Conservation (phyloP, 371 early-diverging fungal genomes). For the Sanchytrium tribonematis region DNA sequence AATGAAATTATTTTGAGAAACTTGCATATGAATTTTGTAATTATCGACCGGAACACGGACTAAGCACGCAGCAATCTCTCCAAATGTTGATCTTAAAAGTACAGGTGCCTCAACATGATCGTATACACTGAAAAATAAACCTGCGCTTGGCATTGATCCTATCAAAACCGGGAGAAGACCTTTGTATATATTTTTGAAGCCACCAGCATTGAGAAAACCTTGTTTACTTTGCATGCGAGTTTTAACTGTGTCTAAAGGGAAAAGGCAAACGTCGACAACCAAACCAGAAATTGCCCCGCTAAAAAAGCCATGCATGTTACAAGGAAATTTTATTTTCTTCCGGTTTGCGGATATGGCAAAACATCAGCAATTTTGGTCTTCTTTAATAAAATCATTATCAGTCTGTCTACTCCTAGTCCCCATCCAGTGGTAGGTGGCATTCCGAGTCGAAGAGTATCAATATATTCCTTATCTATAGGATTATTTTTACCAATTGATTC, state of each 20-base stretch:
- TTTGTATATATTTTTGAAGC: slow-evolving; percentile 63
- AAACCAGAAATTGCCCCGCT: slow-evolving; percentile 55
- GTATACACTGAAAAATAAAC: slow-evolving; percentile 7
- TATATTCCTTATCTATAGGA: not conserved
- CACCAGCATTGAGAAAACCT: slow-evolving; percentile 65
- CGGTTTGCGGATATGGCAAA: too few species aligned
- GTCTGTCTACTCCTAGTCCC: not conserved
- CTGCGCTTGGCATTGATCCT: slow-evolving; percentile 57
- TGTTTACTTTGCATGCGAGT: slow-evolving; percentile 45
- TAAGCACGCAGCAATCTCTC: slow-evolving; percentile 69
- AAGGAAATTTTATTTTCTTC: too few species aligned
- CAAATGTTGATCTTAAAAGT: slow-evolving; percentile 29
- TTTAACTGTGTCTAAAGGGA: slow-evolving; percentile 78
- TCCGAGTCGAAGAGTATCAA: not conserved
- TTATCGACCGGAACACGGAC: slow-evolving; percentile 84
- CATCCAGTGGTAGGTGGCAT: not conserved
- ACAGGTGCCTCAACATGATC: slow-evolving; percentile 23
- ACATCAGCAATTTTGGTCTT: too few species aligned
- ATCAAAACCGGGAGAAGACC: slow-evolving; percentile 68
- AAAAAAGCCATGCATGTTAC: too few species aligned
- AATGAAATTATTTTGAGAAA: slow-evolving; percentile 32
- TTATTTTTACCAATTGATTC: not conserved
- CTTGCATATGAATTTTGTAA: slow-evolving; percentile 78
- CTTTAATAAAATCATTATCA: slow-evolving; percentile 1
- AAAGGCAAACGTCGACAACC: slow-evolving; percentile 55